phyloP scores from a whole-genome alignment of 2,329 filamentous ascomycete species.

The Verticillium klebahnii region DNA sequence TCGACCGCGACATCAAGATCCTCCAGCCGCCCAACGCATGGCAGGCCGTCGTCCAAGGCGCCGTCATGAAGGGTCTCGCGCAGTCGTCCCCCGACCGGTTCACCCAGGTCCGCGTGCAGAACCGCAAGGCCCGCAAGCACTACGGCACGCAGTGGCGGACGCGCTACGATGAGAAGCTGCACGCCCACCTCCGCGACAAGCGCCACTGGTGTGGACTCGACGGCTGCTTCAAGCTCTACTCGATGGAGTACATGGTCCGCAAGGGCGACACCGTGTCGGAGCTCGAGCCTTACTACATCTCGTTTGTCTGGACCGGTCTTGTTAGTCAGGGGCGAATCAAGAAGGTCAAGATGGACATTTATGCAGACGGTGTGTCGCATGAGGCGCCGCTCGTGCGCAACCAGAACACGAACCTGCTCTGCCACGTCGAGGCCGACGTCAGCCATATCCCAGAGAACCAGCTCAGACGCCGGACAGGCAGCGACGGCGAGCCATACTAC shows the following conservation, averaged over 20 bases:
- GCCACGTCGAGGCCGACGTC: constrained; percentile 34
- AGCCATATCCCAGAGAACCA: constrained; percentile 32
- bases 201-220: constrained; percentile 30
- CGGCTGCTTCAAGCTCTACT: constrained; percentile 29
- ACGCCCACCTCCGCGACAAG: constrained; percentile 34
- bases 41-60: constrained; percentile 46
- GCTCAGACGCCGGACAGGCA: constrained; percentile 25
- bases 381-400: constrained; percentile 29
- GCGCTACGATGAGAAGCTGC: constrained; percentile 71
- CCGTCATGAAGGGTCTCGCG: constrained; percentile 43
- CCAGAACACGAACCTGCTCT: constrained; percentile 28
- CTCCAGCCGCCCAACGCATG: constrained; percentile 45
- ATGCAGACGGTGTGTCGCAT: constrained; percentile 22
- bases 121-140: constrained; percentile 66
- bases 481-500: constrained; percentile 34
- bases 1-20: constrained; percentile 31
- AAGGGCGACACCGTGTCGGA: constrained; percentile 33
- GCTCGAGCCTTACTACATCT: constrained; percentile 29
- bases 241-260: constrained; percentile 40
- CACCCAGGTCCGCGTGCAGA: constrained; percentile 31
- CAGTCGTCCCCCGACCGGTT: constrained; percentile 26
- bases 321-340: constrained; percentile 26
- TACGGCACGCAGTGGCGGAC: constrained; percentile 81
- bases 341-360: constrained; percentile 30
- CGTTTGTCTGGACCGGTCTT: constrained; percentile 24